Evolutionary conservation across 2,329 filamentous ascomycete genomes (phyloP), one percentile per base, ranked within the genome.

Genomic region (Monascus ruber): DNA sequence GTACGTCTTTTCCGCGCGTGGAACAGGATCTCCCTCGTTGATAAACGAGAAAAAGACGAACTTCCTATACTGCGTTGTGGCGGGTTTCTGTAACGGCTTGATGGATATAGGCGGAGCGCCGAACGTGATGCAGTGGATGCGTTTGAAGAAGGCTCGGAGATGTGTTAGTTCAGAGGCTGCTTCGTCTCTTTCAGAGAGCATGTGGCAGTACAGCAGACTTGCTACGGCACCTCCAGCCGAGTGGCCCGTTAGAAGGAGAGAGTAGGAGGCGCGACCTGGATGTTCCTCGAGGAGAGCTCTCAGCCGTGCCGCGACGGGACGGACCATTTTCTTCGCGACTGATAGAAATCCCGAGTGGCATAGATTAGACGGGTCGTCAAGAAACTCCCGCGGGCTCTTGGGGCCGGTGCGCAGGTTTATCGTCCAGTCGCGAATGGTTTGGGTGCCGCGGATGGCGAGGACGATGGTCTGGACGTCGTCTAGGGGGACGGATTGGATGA

Each of bases 181-280:
- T 17, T 17, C 17, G 3, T 17, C 17, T 17, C 17, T 17, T 8
- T 58, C 60, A 1, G 70, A 73, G 31, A 89, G 72, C 80, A 94
- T 89, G 60, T 94, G 87, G 29, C 75, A 73, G 60, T 86, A 94
- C 0, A 94, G 69, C 7, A 94, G 68, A 2, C 80, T 74, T 0
- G 86, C 86, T 1, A 94, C 79, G 0, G 87, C 87, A 2, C 87
- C 87, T 10, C 86, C 87, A 0, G 87, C 87, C 1, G 81, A 86
- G 55, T 94, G 87, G 0, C 87, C 87, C 0, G 87, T 93, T 43
- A 94, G 83, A 11, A 94, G 68, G 6, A 94, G 70, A 10, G 80
- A 85, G 53, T 79, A 83, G 2, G 69, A 65, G 5, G 75, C 71
- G 7, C 83, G 74, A 3, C 66, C 62, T 0, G 84, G 83, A 44